phyloP scores from a whole-genome alignment of 2,329 filamentous ascomycete species.

The Elsinoe arachidis region DNA sequence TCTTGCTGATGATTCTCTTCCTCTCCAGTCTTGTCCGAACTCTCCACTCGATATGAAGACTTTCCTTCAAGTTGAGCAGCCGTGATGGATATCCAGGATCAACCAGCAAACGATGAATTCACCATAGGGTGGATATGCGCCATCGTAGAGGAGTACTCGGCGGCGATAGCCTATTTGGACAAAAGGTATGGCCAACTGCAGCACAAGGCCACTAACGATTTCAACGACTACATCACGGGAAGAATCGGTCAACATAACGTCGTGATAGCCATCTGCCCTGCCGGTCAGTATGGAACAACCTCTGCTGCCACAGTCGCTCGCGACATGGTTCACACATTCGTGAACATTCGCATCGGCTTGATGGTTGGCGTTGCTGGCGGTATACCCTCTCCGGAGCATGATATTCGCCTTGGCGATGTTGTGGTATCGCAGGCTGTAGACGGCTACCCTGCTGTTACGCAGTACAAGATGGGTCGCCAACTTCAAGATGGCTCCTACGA shows the following conservation, averaged over 20 bases:
- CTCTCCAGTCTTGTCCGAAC: too few relatives aligned
- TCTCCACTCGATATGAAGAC: too few relatives aligned
- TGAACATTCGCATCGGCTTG: slow-evolving; percentile 16
- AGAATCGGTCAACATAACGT: neutral
- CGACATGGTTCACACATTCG: slow-evolving; percentile 18
- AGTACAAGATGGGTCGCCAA: slow-evolving; percentile 21
- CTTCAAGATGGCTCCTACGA: neutral
- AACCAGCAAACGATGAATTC: too few relatives aligned
- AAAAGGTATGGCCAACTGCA: slow-evolving; percentile 21
- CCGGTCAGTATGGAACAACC: slow-evolving; percentile 16
- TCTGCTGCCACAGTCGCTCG: slow-evolving; percentile 20
- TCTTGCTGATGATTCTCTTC: too few relatives aligned
- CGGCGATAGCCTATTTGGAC: too few relatives aligned
- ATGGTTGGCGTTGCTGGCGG: slow-evolving; percentile 22
- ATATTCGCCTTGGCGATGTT: slow-evolving; percentile 25
- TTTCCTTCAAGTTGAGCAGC: too few relatives aligned
- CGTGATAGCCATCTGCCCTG: too few relatives aligned
- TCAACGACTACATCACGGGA: slow-evolving; percentile 28
- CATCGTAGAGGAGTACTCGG: too few relatives aligned
- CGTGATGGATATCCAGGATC: too few relatives aligned
- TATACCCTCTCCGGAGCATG: slow-evolving; percentile 15
- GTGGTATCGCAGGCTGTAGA: too few relatives aligned
- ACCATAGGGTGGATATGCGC: slow-evolving; percentile 40
- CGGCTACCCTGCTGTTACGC: slow-evolving; percentile 22
- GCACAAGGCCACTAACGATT: too few relatives aligned